Evolutionary conservation across 2,329 filamentous ascomycete species (phyloP).

Genomic region (Ilyonectria sp.): DNA sequence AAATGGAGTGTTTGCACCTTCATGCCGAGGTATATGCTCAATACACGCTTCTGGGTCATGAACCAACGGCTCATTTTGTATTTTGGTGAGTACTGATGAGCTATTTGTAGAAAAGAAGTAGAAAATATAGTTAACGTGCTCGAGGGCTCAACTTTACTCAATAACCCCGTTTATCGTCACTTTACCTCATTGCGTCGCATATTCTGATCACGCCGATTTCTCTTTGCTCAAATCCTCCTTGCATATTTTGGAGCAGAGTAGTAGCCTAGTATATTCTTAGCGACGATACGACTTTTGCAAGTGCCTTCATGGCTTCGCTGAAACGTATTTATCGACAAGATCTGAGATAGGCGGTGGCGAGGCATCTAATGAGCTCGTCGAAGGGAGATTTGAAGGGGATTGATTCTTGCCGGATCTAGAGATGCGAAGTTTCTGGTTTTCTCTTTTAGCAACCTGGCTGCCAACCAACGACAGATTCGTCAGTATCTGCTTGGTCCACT

Average conservation of each 20-base stretch:
- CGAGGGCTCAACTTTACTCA: not conserved
- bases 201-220: not conserved
- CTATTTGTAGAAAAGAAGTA: not conserved
- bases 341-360: not conserved
- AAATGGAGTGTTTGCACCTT: not conserved
- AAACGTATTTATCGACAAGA: not conserved
- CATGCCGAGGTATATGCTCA: not conserved
- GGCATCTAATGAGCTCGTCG: not conserved
- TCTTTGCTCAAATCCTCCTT: not conserved
- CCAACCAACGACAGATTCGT: not conserved
- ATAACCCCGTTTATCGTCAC: constrained; percentile 7
- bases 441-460: not conserved
- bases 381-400: not conserved
- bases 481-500: not conserved
- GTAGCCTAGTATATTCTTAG: not conserved
- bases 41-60: not conserved
- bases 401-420: not conserved
- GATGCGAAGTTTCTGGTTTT: not conserved
- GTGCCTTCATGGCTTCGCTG: not conserved
- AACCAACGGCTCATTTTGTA: not conserved
- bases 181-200: not conserved
- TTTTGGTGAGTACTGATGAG: not conserved
- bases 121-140: not conserved
- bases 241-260: not conserved
- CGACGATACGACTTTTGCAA: not conserved